A percentile compares a stretch with the other conserved stretches of the same genome.
These are phyloP conservation scores for Phytophthora ramorum DNA, from an alignment of 352 stramenopile species.

Conservation along the genomic window DNA sequence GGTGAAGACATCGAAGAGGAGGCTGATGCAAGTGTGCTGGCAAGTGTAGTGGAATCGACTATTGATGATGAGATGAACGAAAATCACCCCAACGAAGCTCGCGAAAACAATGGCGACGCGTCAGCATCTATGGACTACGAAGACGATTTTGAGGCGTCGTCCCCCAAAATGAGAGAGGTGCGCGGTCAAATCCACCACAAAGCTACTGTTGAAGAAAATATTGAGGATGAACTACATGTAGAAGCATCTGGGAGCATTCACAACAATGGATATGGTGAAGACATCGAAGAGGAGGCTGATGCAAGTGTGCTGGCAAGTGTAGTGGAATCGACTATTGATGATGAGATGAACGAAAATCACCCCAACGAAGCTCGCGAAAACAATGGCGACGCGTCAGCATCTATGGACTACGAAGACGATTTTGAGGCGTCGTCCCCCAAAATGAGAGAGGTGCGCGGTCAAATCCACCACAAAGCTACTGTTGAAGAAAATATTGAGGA, in stretches of 20 bases:
- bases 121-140: slow-evolving; percentile 41
- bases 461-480: not conserved
- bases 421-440: slow-evolving; percentile 46
- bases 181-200: not conserved
- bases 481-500: slow-evolving; percentile 15
- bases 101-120: slow-evolving; percentile 6
- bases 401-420: slow-evolving; percentile 57
- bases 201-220: slow-evolving; percentile 9
- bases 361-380: too few relatives aligned
- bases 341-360: slow-evolving; percentile 9
- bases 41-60: slow-evolving; percentile 18
- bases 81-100: slow-evolving; percentile 1
- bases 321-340: slow-evolving; percentile 16
- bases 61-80: too few relatives aligned
- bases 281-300: slow-evolving; percentile 7
- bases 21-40: slow-evolving; percentile 1
- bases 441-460: not conserved
- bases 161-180: slow-evolving; percentile 15
- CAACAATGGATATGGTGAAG: not conserved
- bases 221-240: not conserved
- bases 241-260: not conserved
- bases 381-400: too few relatives aligned
- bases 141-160: slow-evolving; percentile 56
- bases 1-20: slow-evolving; percentile 4
- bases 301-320: slow-evolving; percentile 10